phyloP scores from a whole-genome alignment of 106 monocot species.

The Iris macrosiphon region DNA sequence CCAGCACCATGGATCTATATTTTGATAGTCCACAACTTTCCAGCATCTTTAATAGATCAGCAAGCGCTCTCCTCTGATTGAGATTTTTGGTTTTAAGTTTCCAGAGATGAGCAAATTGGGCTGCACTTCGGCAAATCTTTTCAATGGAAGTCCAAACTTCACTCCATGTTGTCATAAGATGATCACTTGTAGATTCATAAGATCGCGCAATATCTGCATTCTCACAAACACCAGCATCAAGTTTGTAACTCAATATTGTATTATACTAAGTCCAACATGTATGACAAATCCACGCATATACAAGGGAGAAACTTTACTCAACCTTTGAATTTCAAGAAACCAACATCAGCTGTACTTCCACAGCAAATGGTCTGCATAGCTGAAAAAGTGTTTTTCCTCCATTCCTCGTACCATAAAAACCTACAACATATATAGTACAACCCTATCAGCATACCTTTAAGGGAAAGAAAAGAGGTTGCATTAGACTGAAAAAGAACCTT shows the following conservation, averaged over 20 bases:
- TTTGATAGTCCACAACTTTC: slow-evolving; percentile 72
- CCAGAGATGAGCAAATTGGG: slow-evolving; percentile 58
- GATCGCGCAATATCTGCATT: neutral
- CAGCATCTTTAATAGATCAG: slow-evolving; percentile 55
- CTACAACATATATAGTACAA: slow-evolving; percentile 27
- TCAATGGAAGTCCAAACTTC: slow-evolving; percentile 58
- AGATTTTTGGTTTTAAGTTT: slow-evolving; percentile 52
- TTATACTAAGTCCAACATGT: too few relatives aligned
- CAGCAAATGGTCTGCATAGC: slow-evolving; percentile 2
- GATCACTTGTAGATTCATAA: slow-evolving; percentile 5
- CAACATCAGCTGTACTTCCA: slow-evolving; percentile 2
- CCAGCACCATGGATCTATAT: slow-evolving; percentile 30
- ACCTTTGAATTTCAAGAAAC: slow-evolving; percentile 19
- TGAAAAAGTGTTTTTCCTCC: slow-evolving; percentile 43
- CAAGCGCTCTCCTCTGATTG: slow-evolving; percentile 53
- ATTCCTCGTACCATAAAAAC: slow-evolving; percentile 47
- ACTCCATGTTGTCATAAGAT: slow-evolving; percentile 35
- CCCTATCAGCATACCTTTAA: neutral
- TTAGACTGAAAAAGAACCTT: slow-evolving; percentile 34
- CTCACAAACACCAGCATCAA: slow-evolving; percentile 5
- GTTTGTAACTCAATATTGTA: neutral
- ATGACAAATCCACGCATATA: neutral
- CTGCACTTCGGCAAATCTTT: slow-evolving; percentile 41
- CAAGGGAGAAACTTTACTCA: neutral
- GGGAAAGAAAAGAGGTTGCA: neutral